Evolutionary conservation across 2,329 filamentous ascomycete species (phyloP).

Genomic region (Claviceps monticola): DNA sequence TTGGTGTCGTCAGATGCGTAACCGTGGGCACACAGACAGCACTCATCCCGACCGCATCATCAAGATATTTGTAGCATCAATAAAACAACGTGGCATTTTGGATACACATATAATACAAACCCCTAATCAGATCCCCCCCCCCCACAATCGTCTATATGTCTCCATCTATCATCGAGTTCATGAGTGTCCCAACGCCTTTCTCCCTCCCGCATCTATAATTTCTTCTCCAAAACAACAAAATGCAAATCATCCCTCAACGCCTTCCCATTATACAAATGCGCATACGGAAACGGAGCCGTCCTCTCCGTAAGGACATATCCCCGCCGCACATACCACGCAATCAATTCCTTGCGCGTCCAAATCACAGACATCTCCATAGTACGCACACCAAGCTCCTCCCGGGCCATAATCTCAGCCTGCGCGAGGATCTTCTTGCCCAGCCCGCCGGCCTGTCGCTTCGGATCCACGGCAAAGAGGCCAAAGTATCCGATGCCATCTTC

Average conservation of each 20-base stretch:
- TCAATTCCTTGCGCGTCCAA: constrained; percentile 27
- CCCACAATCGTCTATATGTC: neutral
- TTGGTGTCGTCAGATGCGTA: neutral
- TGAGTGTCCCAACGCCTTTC: too few relatives aligned
- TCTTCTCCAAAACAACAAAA: constrained; percentile 28
- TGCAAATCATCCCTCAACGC: constrained; percentile 29
- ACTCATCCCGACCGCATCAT: neutral
- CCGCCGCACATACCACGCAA: constrained; percentile 30
- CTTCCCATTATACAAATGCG: constrained; percentile 19
- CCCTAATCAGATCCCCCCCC: too few relatives aligned
- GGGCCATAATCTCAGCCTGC: constrained; percentile 25
- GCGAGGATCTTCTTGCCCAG: constrained; percentile 27
- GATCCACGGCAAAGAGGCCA: constrained; percentile 34
- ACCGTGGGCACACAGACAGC: neutral
- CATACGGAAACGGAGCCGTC: constrained; percentile 28
- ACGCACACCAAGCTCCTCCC: constrained; percentile 16
- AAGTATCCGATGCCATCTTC: constrained; percentile 24
- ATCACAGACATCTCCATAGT: constrained; percentile 32
- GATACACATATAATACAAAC: too few relatives aligned
- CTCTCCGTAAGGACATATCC: constrained; percentile 28
- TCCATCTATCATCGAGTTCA: too few relatives aligned
- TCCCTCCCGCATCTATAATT: constrained; percentile 10
- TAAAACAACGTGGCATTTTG: too few relatives aligned
- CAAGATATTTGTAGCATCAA: too few relatives aligned
- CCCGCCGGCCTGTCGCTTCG: constrained; percentile 26